These are phyloP conservation scores for Chrysanthemum seticuspe DNA, from an alignment of 129 eudicot species.

Conservation along the genomic window DNA sequence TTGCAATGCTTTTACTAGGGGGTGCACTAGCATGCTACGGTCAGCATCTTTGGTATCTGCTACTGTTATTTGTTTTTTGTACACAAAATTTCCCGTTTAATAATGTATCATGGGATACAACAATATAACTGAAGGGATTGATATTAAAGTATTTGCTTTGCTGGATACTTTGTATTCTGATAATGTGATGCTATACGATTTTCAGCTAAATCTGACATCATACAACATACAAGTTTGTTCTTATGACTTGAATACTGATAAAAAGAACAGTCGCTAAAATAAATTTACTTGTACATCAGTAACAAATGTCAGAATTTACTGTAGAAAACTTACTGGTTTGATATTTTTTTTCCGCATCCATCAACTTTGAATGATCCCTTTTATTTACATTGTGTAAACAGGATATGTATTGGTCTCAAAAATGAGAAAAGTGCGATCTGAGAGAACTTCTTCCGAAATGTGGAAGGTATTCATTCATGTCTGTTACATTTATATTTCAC, in stretches of 20 bases:
- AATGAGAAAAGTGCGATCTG: conserved; percentile 91
- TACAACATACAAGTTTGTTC: background rate
- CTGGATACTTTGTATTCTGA: conserved; percentile 3
- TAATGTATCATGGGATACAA: too few relatives aligned
- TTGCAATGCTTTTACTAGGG: conserved; percentile 65
- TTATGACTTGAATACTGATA: background rate
- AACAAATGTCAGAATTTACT: background rate
- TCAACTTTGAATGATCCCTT: conserved; percentile 4
- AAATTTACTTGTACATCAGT: conserved; percentile 5
- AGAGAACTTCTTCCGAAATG: conserved; percentile 82
- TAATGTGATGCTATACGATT: background rate
- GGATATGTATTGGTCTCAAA: conserved; percentile 76
- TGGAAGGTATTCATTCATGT: conserved; percentile 62
- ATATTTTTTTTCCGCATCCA: background rate
- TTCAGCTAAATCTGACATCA: background rate
- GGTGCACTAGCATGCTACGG: conserved; percentile 90
- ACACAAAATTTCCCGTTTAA: too few relatives aligned
- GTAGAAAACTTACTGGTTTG: conserved; percentile 1
- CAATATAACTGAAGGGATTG: too few relatives aligned
- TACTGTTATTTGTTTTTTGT: conserved; percentile 13
- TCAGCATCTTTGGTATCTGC: conserved; percentile 44
- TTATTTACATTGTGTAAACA: conserved; percentile 22
- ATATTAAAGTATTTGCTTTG: background rate
- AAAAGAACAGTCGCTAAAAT: background rate
- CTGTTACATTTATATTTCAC: background rate